Evolutionary conservation across 2,329 filamentous ascomycete species (phyloP), one percentile per base, ranked within the genome.

Genomic region (Hypomyces perniciosus): DNA sequence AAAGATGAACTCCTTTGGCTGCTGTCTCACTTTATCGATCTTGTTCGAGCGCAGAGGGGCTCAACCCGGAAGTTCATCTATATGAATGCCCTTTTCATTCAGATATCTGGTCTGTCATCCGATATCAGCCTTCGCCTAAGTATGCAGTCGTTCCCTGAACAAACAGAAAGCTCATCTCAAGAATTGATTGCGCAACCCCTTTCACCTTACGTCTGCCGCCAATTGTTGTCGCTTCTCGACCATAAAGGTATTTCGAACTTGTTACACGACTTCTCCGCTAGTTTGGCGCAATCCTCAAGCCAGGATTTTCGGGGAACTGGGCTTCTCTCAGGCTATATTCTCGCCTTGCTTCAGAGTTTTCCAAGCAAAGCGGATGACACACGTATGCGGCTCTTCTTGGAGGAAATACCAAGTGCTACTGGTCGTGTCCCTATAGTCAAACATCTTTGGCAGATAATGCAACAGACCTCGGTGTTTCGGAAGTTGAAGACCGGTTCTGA

Each of bases 351-450:
- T 4, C 82, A 88, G 52, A 91, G 90, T 59, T 97, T 97, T 57
- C 90, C 92, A 7, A 73, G 77, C 6, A 79, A 83, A 53, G 85
- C 84, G 4, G 91, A 96, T 62, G 90, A 96, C 53, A 95, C 96
- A 54, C 85, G 91, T 26, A 95, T 97, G 89, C 92, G 90, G 72
- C 74, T 97, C 1, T 97, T 93, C 62, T 77, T 93, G 38, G 65
- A 66, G 28, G 57, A 68, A 47, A 68, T 71, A 10, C 65, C 67
- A 13, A 65, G 62, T 3, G 26, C 56, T 5, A 55, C 58, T 4
- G 88, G 90, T 0, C 82, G 86, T 40, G 75, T 87, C 4, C 69
- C 76, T 2, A 70, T 62, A 46, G 66, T 61, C 57, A 70, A 86
- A 58, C 96, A 90, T 62, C 88, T 97, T 58, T 96, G 93, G 90